These are phyloP conservation scores for Metroxylon sagu DNA, from an alignment of 176 grass and related monocot genomes.

Conservation along the genomic window DNA sequence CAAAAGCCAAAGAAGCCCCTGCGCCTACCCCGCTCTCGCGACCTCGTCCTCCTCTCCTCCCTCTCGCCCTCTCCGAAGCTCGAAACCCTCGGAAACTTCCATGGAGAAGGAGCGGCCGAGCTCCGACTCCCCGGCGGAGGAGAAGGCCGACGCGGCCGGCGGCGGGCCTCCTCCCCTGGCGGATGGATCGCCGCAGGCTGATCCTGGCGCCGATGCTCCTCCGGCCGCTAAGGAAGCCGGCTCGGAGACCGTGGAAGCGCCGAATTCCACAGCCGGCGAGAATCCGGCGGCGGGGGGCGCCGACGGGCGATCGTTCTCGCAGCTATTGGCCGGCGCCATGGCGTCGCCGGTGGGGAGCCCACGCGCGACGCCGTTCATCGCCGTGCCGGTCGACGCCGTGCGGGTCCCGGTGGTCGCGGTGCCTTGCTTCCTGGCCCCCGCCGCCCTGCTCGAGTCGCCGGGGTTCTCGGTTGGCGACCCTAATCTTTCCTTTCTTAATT, in stretches of 20 bases:
- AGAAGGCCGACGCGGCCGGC: background rate
- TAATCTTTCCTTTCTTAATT: conserved; percentile 3
- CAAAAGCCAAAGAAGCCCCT: no score
- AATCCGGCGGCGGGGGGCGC: background rate
- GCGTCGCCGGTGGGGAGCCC: conserved; percentile 8
- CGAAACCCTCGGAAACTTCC: background rate
- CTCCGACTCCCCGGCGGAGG: background rate
- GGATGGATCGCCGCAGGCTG: background rate
- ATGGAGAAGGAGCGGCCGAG: background rate
- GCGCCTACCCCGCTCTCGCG: no score
- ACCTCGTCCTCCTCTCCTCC: conserved; percentile 1
- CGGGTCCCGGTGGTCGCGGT: conserved; percentile 36
- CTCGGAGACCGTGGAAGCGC: background rate
- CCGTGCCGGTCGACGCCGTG: conserved; percentile 11
- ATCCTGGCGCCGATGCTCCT: background rate
- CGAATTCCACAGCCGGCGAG: no score
- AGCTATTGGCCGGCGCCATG: conserved; percentile 21
- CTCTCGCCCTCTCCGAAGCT: background rate
- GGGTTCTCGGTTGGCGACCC: conserved; percentile 55
- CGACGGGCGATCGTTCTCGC: conserved; percentile 21
- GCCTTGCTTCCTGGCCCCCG: conserved; percentile 44
- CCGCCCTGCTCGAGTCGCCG: conserved; percentile 36
- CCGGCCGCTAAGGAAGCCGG: background rate
- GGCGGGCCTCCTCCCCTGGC: background rate
- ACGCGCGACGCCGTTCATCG: conserved; percentile 26